phyloP scores from a whole-genome alignment of 495 filamentous ascomycete genomes.

The Penicillium lagena region DNA sequence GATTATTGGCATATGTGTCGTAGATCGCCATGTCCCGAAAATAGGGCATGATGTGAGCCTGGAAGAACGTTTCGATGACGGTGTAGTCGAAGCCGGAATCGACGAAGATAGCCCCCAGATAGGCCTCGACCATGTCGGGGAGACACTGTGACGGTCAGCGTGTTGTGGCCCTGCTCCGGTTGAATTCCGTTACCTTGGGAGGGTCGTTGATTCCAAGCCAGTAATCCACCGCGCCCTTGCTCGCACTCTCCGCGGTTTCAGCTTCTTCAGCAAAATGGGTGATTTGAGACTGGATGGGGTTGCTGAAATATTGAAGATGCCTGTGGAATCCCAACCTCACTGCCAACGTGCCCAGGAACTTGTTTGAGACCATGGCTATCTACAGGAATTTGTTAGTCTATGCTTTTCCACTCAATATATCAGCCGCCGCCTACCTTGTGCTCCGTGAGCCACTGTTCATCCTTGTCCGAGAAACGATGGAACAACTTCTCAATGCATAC shows the following conservation, averaged over 20 bases:
- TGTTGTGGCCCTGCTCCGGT: not conserved
- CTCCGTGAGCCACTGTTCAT: conserved; percentile 97
- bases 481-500: conserved; percentile 77
- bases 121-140: conserved; percentile 84
- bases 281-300: conserved; percentile 55
- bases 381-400: conserved; percentile 14
- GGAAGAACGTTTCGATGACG: conserved; percentile 71
- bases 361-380: conserved; percentile 99
- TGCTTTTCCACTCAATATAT: not conserved
- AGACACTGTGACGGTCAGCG: conserved; percentile 47
- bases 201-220: conserved; percentile 67
- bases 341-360: conserved; percentile 78
- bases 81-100: conserved; percentile 78
- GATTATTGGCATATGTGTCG: conserved; percentile 82
- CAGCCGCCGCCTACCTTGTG: conserved; percentile 57
- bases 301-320: conserved; percentile 59
- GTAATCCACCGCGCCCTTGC: conserved; percentile 62
- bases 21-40: conserved; percentile 88
- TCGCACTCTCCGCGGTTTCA: conserved; percentile 41
- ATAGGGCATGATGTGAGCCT: conserved; percentile 61
- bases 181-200: conserved; percentile 52
- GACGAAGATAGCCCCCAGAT: conserved; percentile 85
- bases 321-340: conserved; percentile 71
- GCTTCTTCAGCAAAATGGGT: conserved; percentile 65
- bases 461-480: conserved; percentile 63